phyloP scores from a whole-genome alignment of 768 basidiomycete genomes.

The Pisolithus albus region DNA sequence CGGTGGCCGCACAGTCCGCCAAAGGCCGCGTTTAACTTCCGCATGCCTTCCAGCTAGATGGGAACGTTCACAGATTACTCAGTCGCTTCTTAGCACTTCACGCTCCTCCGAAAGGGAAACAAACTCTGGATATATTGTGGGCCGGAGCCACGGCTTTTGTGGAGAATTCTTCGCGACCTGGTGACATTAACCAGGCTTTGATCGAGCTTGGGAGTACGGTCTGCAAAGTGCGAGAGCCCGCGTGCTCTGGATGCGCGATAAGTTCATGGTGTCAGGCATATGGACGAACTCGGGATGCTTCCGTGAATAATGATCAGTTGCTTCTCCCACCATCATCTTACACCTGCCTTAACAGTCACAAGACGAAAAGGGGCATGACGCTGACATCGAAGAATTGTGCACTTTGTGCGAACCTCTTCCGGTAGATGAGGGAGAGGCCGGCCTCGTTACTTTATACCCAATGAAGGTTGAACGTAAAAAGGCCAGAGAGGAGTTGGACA shows the following conservation, averaged over 20 bases:
- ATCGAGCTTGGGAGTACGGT: slow-evolving; percentile 94
- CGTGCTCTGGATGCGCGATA: slow-evolving; percentile 69
- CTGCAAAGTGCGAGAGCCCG: slow-evolving; percentile 79
- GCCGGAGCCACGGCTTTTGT: slow-evolving; percentile 66
- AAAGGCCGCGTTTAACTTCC: neutral
- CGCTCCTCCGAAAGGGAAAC: slow-evolving; percentile 73
- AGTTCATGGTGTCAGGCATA: slow-evolving; percentile 64
- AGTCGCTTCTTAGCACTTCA: slow-evolving; percentile 79
- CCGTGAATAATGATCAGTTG: slow-evolving; percentile 9
- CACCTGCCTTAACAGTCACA: neutral
- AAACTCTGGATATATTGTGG: slow-evolving; percentile 80
- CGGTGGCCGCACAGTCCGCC: neutral
- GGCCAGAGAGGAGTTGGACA: slow-evolving; percentile 75
- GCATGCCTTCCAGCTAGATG: slow-evolving; percentile 57
- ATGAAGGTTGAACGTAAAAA: slow-evolving; percentile 83
- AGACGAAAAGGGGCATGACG: slow-evolving; percentile 9
- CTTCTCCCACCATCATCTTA: neutral
- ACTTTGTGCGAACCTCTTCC: slow-evolving; percentile 56
- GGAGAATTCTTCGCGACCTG: slow-evolving; percentile 45
- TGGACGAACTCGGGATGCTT: slow-evolving; percentile 8
- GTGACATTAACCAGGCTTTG: slow-evolving; percentile 87
- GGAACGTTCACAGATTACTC: slow-evolving; percentile 83
- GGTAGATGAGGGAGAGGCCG: slow-evolving; percentile 10
- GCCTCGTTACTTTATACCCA: slow-evolving; percentile 68
- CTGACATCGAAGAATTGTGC: slow-evolving; percentile 78